Evolutionary conservation across 2,329 filamentous ascomycete genomes (phyloP), one percentile per base, ranked within the genome.

Genomic region (Fusarium mundagurra): DNA sequence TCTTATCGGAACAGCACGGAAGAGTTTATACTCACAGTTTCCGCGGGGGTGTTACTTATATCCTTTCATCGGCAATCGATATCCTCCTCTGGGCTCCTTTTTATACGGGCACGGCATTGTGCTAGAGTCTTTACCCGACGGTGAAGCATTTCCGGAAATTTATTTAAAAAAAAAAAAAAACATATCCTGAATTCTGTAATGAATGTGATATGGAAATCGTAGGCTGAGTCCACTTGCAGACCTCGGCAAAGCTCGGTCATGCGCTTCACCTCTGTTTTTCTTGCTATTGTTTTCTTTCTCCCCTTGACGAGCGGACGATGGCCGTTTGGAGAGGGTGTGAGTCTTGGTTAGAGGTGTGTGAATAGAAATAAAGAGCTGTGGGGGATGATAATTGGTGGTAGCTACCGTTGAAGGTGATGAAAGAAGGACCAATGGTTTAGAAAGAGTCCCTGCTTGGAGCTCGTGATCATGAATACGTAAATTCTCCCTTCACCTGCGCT

Each of bases 201-300:
- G 24, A 27, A 44, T 10, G 17, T 31, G 18, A n/a, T 36, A 53
- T 24, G 10, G 36, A 44, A 67, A 59, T 53, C 39, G 22, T 6
- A 47, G 59, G n/a, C 24, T 70, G 61, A 71, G 14, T 51, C 54
- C 54, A 61, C 45, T 10, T 27, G 17, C 58, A 74, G 47, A 74
- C 72, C 72, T 74, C 72, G 72, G 72, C 67, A 74, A 74, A 72
- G 27, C 41, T 74, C 72, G 72, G 72, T 34, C 72, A 69, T 69
- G 69, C 71, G 62, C 61, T 67, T 72, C 38, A n/a, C 65, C 43
- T 67, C 36, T 59, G 57, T 48, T 61, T 50, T 54, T 3, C 14
- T 55, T 53, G 31, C 51, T 41, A 10, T 55, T 55, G 20, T 41
- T 41, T 17, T 36, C 29, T 20, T 61, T 61, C 50, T 41, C 34